Conservation (phyloP, 2,329 filamentous ascomycete species). For the Falciphora oryzae region DNA sequence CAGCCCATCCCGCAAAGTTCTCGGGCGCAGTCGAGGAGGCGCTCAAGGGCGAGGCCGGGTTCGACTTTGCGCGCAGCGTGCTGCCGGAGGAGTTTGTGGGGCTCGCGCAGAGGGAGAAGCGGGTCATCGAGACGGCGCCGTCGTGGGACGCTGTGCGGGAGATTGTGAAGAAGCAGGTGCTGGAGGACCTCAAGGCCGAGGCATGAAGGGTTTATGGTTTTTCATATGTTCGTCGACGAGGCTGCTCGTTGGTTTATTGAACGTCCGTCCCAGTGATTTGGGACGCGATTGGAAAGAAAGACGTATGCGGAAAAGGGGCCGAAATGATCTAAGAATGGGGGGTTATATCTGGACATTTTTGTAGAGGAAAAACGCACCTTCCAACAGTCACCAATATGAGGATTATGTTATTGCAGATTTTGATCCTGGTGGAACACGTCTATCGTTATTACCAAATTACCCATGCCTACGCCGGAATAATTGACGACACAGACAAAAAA, state of each 20-base stretch:
- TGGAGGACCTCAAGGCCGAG: slow-evolving; percentile 44
- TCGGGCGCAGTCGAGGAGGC: slow-evolving; percentile 77
- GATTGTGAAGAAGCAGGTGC: slow-evolving; percentile 70
- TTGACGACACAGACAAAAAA: too few species aligned
- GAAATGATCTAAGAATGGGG: too few species aligned
- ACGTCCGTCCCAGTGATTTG: not conserved
- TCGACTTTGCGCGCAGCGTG: slow-evolving; percentile 68
- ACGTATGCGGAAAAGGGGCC: too few species aligned
- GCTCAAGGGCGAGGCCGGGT: slow-evolving; percentile 63
- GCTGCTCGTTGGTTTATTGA: not conserved
- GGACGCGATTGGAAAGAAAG: not conserved
- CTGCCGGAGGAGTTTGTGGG: slow-evolving; percentile 78
- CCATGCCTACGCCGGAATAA: too few species aligned
- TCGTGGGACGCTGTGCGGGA: slow-evolving; percentile 71
- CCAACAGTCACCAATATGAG: too few species aligned
- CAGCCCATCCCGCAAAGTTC: slow-evolving; percentile 95
- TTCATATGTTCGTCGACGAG: not conserved
- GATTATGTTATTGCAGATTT: too few species aligned
- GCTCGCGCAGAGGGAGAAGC: slow-evolving; percentile 67
- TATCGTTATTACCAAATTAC: too few species aligned
- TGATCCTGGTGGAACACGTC: too few species aligned
- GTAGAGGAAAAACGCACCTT: too few species aligned
- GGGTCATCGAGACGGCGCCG: slow-evolving; percentile 63
- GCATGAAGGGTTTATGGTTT: not conserved
- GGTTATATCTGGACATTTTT: too few species aligned